Percentiles rank a stretch among this genome's conserved stretches.
Conservation (phyloP, 192 early-diverging fungal species). For the Backusella liffmaniae region DNA sequence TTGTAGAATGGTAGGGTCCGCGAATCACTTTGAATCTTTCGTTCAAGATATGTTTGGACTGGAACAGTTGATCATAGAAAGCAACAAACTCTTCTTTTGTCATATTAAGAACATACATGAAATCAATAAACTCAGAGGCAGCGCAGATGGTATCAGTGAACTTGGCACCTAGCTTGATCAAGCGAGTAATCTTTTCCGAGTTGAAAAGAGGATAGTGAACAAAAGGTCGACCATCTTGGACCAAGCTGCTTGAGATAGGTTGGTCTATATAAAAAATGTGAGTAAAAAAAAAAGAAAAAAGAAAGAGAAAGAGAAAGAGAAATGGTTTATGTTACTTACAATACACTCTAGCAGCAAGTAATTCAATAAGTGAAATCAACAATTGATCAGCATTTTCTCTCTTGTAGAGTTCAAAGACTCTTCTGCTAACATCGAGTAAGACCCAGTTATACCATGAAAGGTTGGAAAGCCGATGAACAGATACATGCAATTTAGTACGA, state of each 20-base stretch:
- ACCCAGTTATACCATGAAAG: conserved; percentile 12
- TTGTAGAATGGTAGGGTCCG: not conserved
- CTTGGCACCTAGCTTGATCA: not conserved
- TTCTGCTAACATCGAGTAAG: not conserved
- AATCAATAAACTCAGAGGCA: conserved; percentile 5
- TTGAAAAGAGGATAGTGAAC: not conserved
- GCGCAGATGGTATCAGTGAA: not conserved
- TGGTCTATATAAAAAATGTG: not conserved
- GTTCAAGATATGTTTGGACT: not conserved
- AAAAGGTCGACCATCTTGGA: not conserved
- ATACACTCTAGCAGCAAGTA: not conserved
- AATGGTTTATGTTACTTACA: not conserved
- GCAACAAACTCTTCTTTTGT: not conserved
- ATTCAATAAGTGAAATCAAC: not conserved
- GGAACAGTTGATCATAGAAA: not conserved
- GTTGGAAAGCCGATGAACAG: not conserved
- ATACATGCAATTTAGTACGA: not conserved
- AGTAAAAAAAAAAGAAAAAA: not conserved
- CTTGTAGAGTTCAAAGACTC: not conserved
- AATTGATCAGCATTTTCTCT: not conserved
- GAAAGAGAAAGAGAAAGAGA: not conserved
- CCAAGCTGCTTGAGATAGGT: no score
- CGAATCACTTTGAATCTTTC: not conserved
- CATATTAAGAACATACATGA: not conserved
- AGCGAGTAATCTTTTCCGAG: not conserved